A percentile compares a stretch with the other conserved stretches of the same genome.
phyloP scores from a whole-genome alignment of 768 basidiomycete species.

The Suillus paluster region DNA sequence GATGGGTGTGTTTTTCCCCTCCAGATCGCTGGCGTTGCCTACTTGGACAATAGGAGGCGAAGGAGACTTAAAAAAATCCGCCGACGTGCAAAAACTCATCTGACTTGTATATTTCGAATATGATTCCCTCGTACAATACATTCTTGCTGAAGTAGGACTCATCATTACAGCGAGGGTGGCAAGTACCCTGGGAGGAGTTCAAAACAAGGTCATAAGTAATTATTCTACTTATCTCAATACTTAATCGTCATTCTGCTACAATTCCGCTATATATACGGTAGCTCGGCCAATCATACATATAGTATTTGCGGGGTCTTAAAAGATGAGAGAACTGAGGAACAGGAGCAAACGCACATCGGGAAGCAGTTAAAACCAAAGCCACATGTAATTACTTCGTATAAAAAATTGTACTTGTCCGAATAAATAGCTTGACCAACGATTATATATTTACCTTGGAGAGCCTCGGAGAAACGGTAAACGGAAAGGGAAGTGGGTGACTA shows the following conservation, averaged over 20 bases:
- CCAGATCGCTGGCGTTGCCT: background rate
- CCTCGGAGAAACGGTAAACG: constrained; percentile 17
- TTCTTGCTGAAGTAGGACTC: background rate
- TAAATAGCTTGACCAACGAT: background rate
- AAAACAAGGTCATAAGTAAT: background rate
- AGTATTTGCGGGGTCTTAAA: no score
- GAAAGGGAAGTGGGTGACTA: constrained; percentile 23
- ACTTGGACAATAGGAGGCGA: background rate
- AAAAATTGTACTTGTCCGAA: background rate
- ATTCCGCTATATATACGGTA: background rate
- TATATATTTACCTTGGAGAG: constrained; percentile 1
- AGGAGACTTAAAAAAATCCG: no score
- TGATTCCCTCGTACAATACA: background rate
- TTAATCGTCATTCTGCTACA: background rate
- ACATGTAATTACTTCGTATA: background rate
- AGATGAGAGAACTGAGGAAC: no score
- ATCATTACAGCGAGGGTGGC: background rate
- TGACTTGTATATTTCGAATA: no score
- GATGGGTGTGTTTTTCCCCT: background rate
- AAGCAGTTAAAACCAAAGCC: background rate
- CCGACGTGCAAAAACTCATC: background rate
- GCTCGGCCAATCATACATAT: no score
- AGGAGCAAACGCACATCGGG: no score
- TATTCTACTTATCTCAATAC: background rate
- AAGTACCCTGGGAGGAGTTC: background rate